These are phyloP conservation scores for Halophytophthora batemanensis DNA, from an alignment of 352 stramenopile genomes.

Conservation along the genomic window DNA sequence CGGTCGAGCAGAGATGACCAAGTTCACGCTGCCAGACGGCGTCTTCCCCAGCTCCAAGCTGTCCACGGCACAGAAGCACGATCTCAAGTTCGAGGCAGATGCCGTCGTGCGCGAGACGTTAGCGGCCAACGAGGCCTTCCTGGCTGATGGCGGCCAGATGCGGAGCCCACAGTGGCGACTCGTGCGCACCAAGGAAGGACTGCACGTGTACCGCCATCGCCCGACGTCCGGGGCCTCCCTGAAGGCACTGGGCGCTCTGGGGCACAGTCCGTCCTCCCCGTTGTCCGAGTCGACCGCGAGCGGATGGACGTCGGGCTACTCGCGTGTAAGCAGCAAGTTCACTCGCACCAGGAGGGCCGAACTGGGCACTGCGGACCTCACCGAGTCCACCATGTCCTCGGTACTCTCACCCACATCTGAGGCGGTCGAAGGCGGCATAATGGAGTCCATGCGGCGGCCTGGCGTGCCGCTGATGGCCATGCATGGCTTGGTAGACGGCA, in stretches of 20 bases:
- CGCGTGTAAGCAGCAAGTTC: background rate
- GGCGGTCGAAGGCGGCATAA: conserved; percentile 10
- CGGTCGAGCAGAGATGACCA: conserved; percentile 19
- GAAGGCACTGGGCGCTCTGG: background rate
- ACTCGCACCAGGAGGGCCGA: background rate
- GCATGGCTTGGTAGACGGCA: conserved; percentile 41
- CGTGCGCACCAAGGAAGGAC: conserved; percentile 37
- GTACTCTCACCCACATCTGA: conserved; percentile 3
- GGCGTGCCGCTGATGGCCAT: conserved; percentile 38
- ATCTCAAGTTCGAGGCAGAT: conserved; percentile 31
- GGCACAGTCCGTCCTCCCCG: background rate
- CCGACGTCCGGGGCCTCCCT: background rate
- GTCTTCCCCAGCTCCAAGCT: conserved; percentile 29
- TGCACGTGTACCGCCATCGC: conserved; percentile 32
- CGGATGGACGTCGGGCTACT: background rate
- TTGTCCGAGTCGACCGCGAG: no score
- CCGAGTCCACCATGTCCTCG: no score
- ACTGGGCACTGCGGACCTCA: background rate
- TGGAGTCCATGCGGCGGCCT: conserved; percentile 25
- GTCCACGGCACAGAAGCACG: conserved; percentile 21
- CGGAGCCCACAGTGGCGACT: conserved; percentile 29
- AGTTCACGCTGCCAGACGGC: conserved; percentile 39
- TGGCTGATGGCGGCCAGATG: conserved; percentile 22
- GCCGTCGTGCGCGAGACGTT: conserved; percentile 40
- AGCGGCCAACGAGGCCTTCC: conserved; percentile 34